These are phyloP conservation scores for Solanum peruvianum DNA, from an alignment of 257 asterid genomes.

Conservation along the genomic window DNA sequence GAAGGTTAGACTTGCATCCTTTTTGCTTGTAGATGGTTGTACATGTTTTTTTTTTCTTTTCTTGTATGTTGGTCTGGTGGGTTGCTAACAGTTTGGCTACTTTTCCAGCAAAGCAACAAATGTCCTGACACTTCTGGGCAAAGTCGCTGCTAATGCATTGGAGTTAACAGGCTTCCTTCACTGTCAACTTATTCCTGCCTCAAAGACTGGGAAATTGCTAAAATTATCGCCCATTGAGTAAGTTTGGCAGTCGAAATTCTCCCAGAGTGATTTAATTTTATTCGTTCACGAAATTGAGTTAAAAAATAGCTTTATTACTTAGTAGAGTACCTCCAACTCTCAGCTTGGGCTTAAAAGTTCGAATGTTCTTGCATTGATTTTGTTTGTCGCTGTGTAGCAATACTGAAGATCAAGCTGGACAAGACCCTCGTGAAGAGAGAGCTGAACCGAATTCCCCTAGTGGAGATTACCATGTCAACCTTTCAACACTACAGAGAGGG, in stretches of 20 bases:
- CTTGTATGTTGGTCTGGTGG: neutral
- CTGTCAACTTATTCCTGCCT: constrained; percentile 38
- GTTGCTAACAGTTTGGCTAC: neutral
- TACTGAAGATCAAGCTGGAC: constrained; percentile 20
- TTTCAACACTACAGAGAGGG: constrained; percentile 65
- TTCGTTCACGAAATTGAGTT: neutral
- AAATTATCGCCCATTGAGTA: constrained; percentile 9
- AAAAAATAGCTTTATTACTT: neutral
- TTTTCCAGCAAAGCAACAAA: constrained; percentile 51
- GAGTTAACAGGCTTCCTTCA: constrained; percentile 66
- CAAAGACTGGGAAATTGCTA: constrained; percentile 26
- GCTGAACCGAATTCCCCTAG: constrained; percentile 3
- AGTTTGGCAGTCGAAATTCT: neutral
- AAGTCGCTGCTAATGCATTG: constrained; percentile 69
- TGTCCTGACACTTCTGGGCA: constrained; percentile 51
- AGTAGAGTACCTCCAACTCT: neutral
- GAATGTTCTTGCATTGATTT: neutral
- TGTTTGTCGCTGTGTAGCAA: neutral
- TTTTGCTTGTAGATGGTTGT: neutral
- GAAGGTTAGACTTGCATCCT: constrained; percentile 30
- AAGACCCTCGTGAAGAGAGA: constrained; percentile 11
- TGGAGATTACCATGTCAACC: constrained; percentile 18
- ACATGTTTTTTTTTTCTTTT: neutral
- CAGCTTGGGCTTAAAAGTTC: neutral
- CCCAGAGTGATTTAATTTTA: neutral